A percentile compares a stretch with the other conserved stretches of the same genome.
Conservation (phyloP, 192 early-diverging fungal species). For the Phlyctochytrium arcticum region DNA sequence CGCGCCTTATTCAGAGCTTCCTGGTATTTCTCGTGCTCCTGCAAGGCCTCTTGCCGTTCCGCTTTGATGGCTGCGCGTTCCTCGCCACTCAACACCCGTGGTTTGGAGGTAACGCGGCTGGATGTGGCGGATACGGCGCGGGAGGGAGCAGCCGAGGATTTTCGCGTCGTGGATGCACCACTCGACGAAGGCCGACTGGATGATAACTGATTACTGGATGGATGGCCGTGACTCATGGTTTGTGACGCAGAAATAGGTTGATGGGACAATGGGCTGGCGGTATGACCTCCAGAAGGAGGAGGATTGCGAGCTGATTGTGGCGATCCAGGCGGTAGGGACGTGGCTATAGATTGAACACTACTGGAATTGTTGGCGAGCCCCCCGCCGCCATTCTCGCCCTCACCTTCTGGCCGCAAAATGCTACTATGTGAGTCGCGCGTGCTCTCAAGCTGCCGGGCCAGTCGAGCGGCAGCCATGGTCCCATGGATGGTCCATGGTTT, state of each 20-base stretch:
- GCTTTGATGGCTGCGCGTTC: conserved; percentile 26
- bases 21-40: conserved; percentile 23
- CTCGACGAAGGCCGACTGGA: neutral
- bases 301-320: neutral
- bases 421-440: neutral
- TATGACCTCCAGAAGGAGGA: too few relatives aligned
- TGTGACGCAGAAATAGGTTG: too few relatives aligned
- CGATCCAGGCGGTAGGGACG: neutral
- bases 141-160: neutral
- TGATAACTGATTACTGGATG: too few relatives aligned
- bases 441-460: neutral
- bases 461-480: conserved; percentile 8
- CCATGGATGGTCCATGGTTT: conserved; percentile 34
- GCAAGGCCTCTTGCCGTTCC: conserved; percentile 8
- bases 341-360: too few relatives aligned
- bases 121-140: neutral
- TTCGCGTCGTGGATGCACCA: conserved; percentile 4
- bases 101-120: neutral
- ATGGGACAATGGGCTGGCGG: too few relatives aligned
- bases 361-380: too few relatives aligned
- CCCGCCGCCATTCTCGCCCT: neutral
- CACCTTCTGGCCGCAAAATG: neutral
- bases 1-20: conserved; percentile 25
- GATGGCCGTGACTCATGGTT: too few relatives aligned
- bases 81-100: conserved; percentile 25